phyloP scores from a whole-genome alignment of 768 basidiomycete genomes.

The Suillus paluster region DNA sequence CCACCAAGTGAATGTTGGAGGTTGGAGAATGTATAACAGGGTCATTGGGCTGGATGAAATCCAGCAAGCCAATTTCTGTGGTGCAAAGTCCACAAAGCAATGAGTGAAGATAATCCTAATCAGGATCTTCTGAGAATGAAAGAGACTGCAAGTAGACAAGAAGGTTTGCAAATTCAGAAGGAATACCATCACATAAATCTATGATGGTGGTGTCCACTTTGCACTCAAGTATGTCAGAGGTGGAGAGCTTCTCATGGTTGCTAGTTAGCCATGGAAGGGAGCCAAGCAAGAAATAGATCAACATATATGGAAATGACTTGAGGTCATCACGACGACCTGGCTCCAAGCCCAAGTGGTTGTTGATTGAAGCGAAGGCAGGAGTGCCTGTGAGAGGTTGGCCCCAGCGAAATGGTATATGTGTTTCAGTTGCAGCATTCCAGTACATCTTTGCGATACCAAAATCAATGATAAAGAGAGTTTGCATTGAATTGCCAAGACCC shows the following conservation, averaged over 20 bases:
- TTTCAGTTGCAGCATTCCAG: too few relatives aligned
- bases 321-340: background rate
- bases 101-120: background rate
- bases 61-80: background rate
- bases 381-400: background rate
- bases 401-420: too few relatives aligned
- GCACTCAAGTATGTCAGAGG: background rate
- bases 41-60: background rate
- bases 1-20: too few relatives aligned
- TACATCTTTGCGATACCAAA: background rate
- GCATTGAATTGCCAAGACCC: background rate
- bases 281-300: background rate
- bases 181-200: constrained; percentile 4
- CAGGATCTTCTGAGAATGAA: constrained; percentile 7
- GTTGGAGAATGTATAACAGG: too few relatives aligned
- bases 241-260: background rate
- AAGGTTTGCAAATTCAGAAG: constrained; percentile 1
- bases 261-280: background rate
- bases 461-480: background rate
- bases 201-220: background rate
- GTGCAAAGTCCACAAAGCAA: background rate
- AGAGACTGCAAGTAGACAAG: background rate
- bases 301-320: background rate
- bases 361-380: background rate
- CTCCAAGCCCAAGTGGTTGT: constrained; percentile 11